Percentiles rank a stretch among this genome's conserved stretches.
Evolutionary conservation across 331 rosid genomes (phyloP).

Genomic region (Erythrophleum ivorense): DNA sequence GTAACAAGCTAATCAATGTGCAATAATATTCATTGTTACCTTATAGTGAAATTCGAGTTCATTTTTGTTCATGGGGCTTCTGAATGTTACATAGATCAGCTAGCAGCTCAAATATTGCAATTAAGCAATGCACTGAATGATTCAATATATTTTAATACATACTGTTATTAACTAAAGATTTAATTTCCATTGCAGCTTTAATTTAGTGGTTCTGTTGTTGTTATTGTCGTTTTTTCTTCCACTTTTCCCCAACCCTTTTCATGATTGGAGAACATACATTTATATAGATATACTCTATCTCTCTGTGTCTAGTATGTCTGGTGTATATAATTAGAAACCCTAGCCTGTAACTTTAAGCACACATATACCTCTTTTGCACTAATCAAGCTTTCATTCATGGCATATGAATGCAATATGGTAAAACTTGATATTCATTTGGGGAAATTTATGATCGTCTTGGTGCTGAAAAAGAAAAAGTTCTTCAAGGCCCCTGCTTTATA

Average conservation of each 20-base stretch:
- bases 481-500: too few relatives aligned
- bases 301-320: neutral
- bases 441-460: neutral
- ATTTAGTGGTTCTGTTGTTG: neutral
- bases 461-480: too few relatives aligned
- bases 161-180: neutral
- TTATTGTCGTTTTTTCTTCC: neutral
- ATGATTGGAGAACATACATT: neutral
- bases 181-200: neutral
- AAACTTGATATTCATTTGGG: slow-evolving; percentile 16
- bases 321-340: slow-evolving; percentile 34
- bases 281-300: neutral
- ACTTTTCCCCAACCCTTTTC: neutral
- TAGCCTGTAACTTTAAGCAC: slow-evolving; percentile 7
- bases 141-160: neutral
- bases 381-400: neutral
- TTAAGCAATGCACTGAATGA: neutral
- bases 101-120: neutral
- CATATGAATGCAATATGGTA: slow-evolving; percentile 19
- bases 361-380: neutral
- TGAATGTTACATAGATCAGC: neutral
- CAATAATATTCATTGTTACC: too few relatives aligned
- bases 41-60: neutral
- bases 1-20: too few relatives aligned
- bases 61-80: neutral